Percentiles rank a stretch among this genome's conserved stretches.
Conservation (phyloP, 352 stramenopile species). For the Phytophthora rubi region DNA sequence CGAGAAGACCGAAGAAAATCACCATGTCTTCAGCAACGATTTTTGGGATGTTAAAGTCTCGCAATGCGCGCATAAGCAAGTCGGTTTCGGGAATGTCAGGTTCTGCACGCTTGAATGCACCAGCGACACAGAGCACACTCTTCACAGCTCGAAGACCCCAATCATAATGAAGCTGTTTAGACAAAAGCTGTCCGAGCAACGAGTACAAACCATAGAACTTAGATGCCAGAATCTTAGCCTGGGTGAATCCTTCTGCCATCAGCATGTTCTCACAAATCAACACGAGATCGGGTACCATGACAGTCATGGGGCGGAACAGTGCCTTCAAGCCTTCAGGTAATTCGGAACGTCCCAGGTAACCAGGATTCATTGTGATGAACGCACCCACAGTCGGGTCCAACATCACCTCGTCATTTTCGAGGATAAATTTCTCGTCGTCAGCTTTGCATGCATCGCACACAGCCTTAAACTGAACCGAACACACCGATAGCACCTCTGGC, state of each 20-base stretch:
- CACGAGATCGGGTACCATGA: constrained; percentile 96
- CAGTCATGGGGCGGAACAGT: constrained; percentile 96
- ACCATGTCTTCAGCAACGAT: constrained; percentile 95
- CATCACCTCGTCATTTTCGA: constrained; percentile 94
- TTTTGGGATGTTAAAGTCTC: constrained; percentile 98
- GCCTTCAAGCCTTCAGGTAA: constrained; percentile 95
- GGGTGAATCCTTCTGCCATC: constrained; percentile 96
- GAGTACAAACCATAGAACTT: constrained; percentile 98
- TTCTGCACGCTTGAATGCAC: constrained; percentile 94
- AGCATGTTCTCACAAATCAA: constrained; percentile 98
- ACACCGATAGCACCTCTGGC: constrained; percentile 94
- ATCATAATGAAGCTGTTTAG: constrained; percentile 97
- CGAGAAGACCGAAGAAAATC: constrained; percentile 95
- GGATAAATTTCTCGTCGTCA: constrained; percentile 93
- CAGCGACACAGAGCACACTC: constrained; percentile 94
- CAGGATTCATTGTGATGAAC: constrained; percentile 98
- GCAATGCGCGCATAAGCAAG: constrained; percentile 95
- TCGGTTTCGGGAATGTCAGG: constrained; percentile 93
- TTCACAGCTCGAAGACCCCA: constrained; percentile 95
- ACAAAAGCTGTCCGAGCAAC: constrained; percentile 92
- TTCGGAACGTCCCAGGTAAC: constrained; percentile 94
- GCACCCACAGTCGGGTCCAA: constrained; percentile 93
- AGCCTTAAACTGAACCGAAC: constrained; percentile 96
- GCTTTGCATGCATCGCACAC: constrained; percentile 96
- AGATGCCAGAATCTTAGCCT: constrained; percentile 93